Evolutionary conservation across 176 grass and related monocot species (phyloP).

Genomic region (Carex pumila): DNA sequence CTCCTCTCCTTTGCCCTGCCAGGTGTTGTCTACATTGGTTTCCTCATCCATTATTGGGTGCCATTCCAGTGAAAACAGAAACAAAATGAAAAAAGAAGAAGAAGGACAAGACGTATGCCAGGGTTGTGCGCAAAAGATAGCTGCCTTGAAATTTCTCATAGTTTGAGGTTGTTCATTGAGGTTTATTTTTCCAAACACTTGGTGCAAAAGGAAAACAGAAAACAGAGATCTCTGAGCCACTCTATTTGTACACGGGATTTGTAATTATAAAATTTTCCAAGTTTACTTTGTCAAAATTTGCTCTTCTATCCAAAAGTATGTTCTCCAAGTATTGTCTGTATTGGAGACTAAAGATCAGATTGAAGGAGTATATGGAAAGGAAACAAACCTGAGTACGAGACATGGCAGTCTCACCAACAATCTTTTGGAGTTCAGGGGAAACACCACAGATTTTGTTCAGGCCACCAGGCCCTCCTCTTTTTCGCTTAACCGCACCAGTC

Average conservation of each 20-base stretch:
- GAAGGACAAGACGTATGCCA: neutral
- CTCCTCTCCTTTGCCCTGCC: neutral
- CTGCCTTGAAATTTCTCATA: neutral
- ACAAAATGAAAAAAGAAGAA: neutral
- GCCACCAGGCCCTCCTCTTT: conserved; percentile 86
- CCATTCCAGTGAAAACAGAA: neutral
- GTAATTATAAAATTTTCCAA: neutral
- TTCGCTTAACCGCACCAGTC: conserved; percentile 48
- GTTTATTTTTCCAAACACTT: neutral
- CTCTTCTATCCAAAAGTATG: neutral
- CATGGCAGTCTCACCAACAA: conserved; percentile 94
- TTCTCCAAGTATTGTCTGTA: neutral
- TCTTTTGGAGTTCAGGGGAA: conserved; percentile 91
- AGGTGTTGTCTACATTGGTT: neutral
- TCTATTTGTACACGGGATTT: neutral
- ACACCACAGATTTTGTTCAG: conserved; percentile 94
- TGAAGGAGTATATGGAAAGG: neutral
- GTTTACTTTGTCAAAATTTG: neutral
- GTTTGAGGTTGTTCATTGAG: neutral
- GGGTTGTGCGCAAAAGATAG: neutral
- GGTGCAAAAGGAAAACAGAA: neutral
- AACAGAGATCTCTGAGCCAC: too few relatives aligned
- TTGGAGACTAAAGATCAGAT: neutral
- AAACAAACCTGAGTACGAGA: conserved; percentile 84
- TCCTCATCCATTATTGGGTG: neutral